Conservation (phyloP, 345 rosid genomes). For the Linum usitatissimum region DNA sequence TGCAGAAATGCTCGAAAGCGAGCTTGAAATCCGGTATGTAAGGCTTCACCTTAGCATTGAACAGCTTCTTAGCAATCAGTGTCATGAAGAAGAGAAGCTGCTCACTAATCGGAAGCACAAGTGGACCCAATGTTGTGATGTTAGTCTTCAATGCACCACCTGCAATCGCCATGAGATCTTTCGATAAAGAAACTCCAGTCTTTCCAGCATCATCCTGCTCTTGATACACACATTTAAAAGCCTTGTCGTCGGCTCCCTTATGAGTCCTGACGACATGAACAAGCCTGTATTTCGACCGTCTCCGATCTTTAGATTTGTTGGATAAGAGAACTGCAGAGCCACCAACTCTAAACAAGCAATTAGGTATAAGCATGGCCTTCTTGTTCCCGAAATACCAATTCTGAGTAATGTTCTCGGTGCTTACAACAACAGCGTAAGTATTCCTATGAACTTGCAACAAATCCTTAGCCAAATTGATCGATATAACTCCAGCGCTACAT, state of each 20-base stretch:
- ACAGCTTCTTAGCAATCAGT: conserved; percentile 46
- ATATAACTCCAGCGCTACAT: conserved; percentile 84
- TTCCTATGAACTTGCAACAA: conserved; percentile 84
- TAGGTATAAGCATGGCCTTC: conserved; percentile 82
- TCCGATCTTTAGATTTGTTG: conserved; percentile 38
- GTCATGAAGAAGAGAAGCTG: conserved; percentile 73
- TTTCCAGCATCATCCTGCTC: conserved; percentile 74
- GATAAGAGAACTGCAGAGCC: conserved; percentile 69
- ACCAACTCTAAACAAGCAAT: conserved; percentile 79
- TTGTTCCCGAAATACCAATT: conserved; percentile 92
- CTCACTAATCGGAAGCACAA: conserved; percentile 85
- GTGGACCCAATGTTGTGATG: conserved; percentile 80
- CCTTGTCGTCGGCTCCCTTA: conserved; percentile 77
- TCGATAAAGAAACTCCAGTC: conserved; percentile 77
- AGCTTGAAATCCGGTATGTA: conserved; percentile 58
- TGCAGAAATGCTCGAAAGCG: conserved; percentile 43
- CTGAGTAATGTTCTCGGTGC: conserved; percentile 86
- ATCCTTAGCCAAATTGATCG: conserved; percentile 73
- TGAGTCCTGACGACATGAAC: conserved; percentile 89
- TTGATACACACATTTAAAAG: conserved; percentile 74
- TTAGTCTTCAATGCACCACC: conserved; percentile 80
- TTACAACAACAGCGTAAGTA: conserved; percentile 74
- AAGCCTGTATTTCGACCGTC: conserved; percentile 68
- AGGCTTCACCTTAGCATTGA: conserved; percentile 48
- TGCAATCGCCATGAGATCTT: conserved; percentile 85